Conservation (phyloP, 2,329 filamentous ascomycete species). For the Fusarium avenaceum region DNA sequence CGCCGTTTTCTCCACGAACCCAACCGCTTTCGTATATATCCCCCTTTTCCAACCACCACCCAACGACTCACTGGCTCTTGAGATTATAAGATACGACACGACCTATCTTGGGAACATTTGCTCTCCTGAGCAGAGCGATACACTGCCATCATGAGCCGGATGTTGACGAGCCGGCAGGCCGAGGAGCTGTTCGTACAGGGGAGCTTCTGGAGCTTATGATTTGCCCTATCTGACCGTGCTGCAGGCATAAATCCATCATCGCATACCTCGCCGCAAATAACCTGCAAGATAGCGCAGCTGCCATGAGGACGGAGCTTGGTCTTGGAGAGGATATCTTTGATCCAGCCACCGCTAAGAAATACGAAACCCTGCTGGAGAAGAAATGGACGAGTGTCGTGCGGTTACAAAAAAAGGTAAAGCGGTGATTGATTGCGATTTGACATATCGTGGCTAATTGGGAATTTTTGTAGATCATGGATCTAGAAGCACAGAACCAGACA, state of each 20-base stretch:
- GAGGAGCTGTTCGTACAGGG: conserved; percentile 81
- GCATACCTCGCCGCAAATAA: conserved; percentile 85
- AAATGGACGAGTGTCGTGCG: conserved; percentile 98
- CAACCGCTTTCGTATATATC: conserved; percentile 25
- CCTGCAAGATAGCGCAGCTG: conserved; percentile 73
- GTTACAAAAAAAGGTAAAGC: conserved; percentile 90
- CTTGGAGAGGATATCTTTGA: conserved; percentile 80
- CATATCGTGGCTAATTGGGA: conserved; percentile 14
- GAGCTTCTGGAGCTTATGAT: conserved; percentile 35
- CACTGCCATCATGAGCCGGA: conserved; percentile 42
- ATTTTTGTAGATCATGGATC: conserved; percentile 82
- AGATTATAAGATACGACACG: neutral
- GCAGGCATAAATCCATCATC: conserved; percentile 91
- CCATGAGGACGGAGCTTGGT: conserved; percentile 76
- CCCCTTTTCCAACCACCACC: conserved; percentile 4
- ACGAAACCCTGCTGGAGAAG: conserved; percentile 93
- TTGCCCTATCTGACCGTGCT: conserved; percentile 37
- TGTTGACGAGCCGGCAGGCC: conserved; percentile 70
- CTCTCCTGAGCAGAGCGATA: conserved; percentile 37
- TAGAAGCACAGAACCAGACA: conserved; percentile 79
- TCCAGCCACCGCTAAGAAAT: conserved; percentile 87
- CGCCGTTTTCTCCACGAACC: conserved; percentile 41
- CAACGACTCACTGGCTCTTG: conserved; percentile 4
- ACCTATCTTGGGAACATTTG: conserved; percentile 7
- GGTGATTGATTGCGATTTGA: conserved; percentile 13